These are phyloP conservation scores for Calcarisporium arbuscula DNA, from an alignment of 2,329 filamentous ascomycete genomes.

Conservation along the genomic window DNA sequence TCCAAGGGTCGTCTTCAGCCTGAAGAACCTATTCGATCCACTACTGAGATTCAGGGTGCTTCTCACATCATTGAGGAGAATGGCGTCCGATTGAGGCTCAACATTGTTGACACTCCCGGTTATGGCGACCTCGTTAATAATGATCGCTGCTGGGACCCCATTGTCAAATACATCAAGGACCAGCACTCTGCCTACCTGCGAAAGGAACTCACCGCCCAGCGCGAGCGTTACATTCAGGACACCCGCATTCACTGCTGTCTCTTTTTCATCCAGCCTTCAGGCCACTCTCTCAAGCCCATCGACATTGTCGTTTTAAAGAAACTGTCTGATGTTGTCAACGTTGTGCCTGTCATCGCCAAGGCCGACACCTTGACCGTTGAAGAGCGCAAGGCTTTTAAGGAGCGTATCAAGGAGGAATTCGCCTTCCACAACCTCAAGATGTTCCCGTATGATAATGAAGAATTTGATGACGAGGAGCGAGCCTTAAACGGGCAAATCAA, in stretches of 20 bases:
- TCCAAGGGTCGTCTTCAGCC: conserved; percentile 93
- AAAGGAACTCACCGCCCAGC: conserved; percentile 98
- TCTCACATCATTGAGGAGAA: conserved; percentile 99
- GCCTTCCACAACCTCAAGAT: conserved; percentile 99
- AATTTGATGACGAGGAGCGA: conserved; percentile 95
- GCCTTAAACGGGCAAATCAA: conserved; percentile 93
- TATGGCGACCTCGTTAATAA: conserved; percentile 99
- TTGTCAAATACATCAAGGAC: conserved; percentile 99
- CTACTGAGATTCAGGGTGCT: conserved; percentile 95
- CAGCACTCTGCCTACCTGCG: conserved; percentile 98
- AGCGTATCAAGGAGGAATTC: conserved; percentile 99
- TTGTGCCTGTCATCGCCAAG: conserved; percentile 98
- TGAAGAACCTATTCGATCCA: conserved; percentile 88
- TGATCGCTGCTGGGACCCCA: conserved; percentile 99
- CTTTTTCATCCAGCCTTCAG: conserved; percentile 99
- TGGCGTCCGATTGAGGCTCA: conserved; percentile 90
- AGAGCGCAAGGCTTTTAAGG: conserved; percentile 95
- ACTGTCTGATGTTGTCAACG: conserved; percentile 97
- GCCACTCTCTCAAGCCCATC: conserved; percentile 97
- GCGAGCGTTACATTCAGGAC: conserved; percentile 98
- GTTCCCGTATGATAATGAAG: conserved; percentile 99
- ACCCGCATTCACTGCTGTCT: conserved; percentile 98
- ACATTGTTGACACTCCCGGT: conserved; percentile 98
- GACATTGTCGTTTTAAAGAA: conserved; percentile 99
- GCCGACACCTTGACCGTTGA: conserved; percentile 93